Evolutionary conservation across 2,329 filamentous ascomycete species (phyloP).

Genomic region (Paecilomyces variotii): DNA sequence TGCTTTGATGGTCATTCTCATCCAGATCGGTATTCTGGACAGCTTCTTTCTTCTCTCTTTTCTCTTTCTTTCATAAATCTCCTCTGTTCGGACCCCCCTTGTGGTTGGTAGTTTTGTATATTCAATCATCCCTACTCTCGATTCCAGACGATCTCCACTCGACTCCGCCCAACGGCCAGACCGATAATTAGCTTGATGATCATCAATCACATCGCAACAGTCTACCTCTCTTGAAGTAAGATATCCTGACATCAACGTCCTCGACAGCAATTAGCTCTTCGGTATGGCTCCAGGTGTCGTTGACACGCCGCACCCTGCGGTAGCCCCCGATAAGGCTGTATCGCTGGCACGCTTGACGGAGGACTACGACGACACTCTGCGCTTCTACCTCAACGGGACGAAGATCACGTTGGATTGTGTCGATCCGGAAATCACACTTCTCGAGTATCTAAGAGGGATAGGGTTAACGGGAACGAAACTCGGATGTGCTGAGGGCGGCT

Average conservation of each 20-base stretch:
- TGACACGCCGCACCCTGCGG: constrained; percentile 37
- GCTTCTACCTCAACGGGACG: constrained; percentile 93
- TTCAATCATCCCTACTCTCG: not conserved
- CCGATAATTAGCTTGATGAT: not conserved
- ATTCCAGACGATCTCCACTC: not conserved
- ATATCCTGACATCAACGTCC: not conserved
- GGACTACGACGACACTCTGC: constrained; percentile 74
- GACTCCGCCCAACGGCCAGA: not conserved
- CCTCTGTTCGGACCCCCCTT: not conserved
- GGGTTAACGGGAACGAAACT: constrained; percentile 93
- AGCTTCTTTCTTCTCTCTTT: not conserved
- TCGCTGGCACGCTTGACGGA: constrained; percentile 59
- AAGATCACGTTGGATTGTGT: constrained; percentile 76
- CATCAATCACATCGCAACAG: not conserved
- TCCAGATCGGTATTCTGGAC: not conserved
- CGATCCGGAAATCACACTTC: constrained; percentile 82
- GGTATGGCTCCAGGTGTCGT: constrained; percentile 53
- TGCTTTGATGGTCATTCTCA: constrained; percentile 1
- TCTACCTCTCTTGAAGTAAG: not conserved
- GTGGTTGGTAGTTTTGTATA: not conserved
- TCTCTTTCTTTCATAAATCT: not conserved
- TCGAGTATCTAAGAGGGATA: constrained; percentile 89
- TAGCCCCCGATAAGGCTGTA: constrained; percentile 35
- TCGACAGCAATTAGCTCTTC: constrained; percentile 1
- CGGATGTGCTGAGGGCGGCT: constrained; percentile 93